These are phyloP conservation scores for Leccinum discolor DNA, from an alignment of 1,284 basidiomycete genomes.

Conservation along the genomic window DNA sequence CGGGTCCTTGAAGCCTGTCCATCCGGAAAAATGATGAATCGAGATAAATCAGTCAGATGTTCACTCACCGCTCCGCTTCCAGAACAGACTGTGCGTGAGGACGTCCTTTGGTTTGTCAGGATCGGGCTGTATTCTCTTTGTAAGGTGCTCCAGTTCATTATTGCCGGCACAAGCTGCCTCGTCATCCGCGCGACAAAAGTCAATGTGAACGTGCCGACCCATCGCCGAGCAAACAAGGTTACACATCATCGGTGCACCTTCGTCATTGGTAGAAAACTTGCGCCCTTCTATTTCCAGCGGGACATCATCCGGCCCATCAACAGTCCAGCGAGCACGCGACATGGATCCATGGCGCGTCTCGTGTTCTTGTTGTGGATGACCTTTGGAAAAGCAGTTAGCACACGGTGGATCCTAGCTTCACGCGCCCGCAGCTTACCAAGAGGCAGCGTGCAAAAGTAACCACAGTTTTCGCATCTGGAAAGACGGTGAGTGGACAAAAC, in stretches of 20 bases:
- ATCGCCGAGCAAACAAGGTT: too few species aligned
- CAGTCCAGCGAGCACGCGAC: slow-evolving; percentile 55
- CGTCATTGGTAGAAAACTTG: too few species aligned
- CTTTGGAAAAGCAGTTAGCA: slow-evolving; percentile 32
- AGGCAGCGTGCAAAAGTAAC: slow-evolving; percentile 60
- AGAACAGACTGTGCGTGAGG: slow-evolving; percentile 55
- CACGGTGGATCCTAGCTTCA: accelerated
- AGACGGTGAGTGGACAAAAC: not conserved
- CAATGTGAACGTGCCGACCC: slow-evolving; percentile 30
- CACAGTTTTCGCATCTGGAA: slow-evolving; percentile 52
- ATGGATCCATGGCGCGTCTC: slow-evolving; percentile 47
- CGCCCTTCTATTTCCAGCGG: too few species aligned
- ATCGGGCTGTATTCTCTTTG: slow-evolving; percentile 35
- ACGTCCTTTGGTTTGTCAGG: slow-evolving; percentile 51
- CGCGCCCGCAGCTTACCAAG: slow-evolving; percentile 38
- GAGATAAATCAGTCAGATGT: not conserved
- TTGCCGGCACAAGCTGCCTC: too few species aligned
- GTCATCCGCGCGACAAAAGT: slow-evolving; percentile 45
- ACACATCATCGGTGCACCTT: too few species aligned
- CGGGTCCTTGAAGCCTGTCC: too few species aligned
- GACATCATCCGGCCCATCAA: slow-evolving; percentile 49
- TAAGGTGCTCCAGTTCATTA: too few species aligned
- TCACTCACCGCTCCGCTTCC: slow-evolving; percentile 51
- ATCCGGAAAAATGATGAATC: too few species aligned
- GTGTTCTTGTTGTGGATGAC: slow-evolving; percentile 59